These are phyloP conservation scores for Haplosporangium gracile DNA, from an alignment of 192 early-diverging fungal species.

Conservation along the genomic window DNA sequence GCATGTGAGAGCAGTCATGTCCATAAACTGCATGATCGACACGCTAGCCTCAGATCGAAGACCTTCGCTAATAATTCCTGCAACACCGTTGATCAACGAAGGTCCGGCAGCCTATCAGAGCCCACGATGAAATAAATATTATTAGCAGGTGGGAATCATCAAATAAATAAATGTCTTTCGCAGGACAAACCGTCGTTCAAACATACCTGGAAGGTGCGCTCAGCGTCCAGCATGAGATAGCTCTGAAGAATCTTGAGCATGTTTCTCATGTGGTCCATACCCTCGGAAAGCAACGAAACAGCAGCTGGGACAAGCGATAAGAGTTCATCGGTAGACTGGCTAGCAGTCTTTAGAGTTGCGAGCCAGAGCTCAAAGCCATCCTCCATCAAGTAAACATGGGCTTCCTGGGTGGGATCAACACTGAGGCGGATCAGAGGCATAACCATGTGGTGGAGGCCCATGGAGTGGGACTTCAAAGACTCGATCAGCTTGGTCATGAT, in stretches of 20 bases:
- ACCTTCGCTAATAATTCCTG: slow-evolving; percentile 65
- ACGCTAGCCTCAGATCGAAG: slow-evolving; percentile 71
- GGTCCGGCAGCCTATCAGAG: slow-evolving; percentile 54
- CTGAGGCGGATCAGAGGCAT: slow-evolving; percentile 83
- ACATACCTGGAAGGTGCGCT: slow-evolving; percentile 66
- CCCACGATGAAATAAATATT: background rate
- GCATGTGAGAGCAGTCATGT: slow-evolving; percentile 64
- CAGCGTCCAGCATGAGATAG: slow-evolving; percentile 79
- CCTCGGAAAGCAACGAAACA: slow-evolving; percentile 76
- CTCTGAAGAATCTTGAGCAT: slow-evolving; percentile 90
- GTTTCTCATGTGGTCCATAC: slow-evolving; percentile 80
- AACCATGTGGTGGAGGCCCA: slow-evolving; percentile 78
- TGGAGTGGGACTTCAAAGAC: slow-evolving; percentile 78
- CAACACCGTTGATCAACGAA: slow-evolving; percentile 54
- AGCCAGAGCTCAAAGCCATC: slow-evolving; percentile 94
- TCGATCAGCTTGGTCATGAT: slow-evolving; percentile 84
- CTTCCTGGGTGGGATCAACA: slow-evolving; percentile 73
- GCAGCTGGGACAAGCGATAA: slow-evolving; percentile 71
- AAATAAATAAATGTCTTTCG: background rate
- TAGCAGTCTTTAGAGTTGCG: slow-evolving; percentile 79
- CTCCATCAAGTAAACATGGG: slow-evolving; percentile 88
- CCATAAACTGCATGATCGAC: slow-evolving; percentile 72
- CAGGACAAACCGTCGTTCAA: background rate
- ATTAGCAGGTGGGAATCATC: background rate
- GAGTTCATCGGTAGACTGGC: slow-evolving; percentile 65